Conservation (phyloP, 139 green algal species). For the Chlamydomonas sphaeroides region DNA sequence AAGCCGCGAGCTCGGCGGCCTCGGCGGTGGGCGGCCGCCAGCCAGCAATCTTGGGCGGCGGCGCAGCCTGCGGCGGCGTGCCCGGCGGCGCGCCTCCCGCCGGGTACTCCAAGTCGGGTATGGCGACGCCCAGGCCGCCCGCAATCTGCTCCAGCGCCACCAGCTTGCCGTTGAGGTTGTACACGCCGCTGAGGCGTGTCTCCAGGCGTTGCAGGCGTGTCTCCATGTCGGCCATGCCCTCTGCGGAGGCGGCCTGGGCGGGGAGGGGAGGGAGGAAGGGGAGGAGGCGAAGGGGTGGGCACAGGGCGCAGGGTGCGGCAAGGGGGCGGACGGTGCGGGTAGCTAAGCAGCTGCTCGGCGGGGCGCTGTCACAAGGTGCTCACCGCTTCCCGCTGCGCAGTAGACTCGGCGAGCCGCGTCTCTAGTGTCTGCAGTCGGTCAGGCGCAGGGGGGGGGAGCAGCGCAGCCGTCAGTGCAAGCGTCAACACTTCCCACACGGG, state of each 20-base stretch:
- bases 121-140: slow-evolving; percentile 42
- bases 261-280: background rate
- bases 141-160: slow-evolving; percentile 55
- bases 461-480: too few species aligned
- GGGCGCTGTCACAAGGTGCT: too few species aligned
- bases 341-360: too few species aligned
- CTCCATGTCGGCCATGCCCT: slow-evolving; percentile 20
- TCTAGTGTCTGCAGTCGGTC: too few species aligned
- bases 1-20: too few species aligned
- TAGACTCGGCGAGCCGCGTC: too few species aligned
- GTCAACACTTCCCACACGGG: too few species aligned
- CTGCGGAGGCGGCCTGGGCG: background rate
- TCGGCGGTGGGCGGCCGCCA: slow-evolving; percentile 5
- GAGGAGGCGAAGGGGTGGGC: background rate
- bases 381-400: too few species aligned
- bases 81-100: slow-evolving; percentile 8
- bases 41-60: background rate
- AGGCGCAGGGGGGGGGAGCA: too few species aligned
- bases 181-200: slow-evolving; percentile 47
- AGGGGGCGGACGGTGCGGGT: too few species aligned
- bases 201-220: slow-evolving; percentile 43
- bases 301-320: background rate
- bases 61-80: background rate
- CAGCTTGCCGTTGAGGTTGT: slow-evolving; percentile 57
- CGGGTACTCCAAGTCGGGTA: slow-evolving; percentile 47